phyloP scores from a whole-genome alignment of 352 stramenopile genomes.

The Vaucheria bursata region DNA sequence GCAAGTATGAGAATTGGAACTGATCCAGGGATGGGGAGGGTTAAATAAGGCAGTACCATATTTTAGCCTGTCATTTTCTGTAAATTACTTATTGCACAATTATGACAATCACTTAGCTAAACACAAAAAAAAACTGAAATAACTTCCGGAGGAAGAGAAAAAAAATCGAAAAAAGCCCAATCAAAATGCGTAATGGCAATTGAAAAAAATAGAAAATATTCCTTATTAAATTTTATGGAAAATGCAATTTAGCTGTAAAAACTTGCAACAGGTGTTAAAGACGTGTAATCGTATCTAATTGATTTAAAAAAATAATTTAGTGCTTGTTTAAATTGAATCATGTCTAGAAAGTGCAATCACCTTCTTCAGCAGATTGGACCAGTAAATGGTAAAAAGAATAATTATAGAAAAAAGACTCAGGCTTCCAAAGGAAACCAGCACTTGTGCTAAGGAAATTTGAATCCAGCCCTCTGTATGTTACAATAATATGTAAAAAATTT shows the following conservation, averaged over 20 bases:
- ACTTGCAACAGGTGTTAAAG: background rate
- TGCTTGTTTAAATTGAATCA: background rate
- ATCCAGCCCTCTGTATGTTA: slow-evolving; percentile 57
- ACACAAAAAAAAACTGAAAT: too few species aligned
- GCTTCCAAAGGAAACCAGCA: slow-evolving; percentile 75
- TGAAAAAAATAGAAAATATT: background rate
- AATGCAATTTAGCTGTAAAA: background rate
- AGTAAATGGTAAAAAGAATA: slow-evolving; percentile 93
- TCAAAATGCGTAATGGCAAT: background rate
- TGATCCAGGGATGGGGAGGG: too few species aligned
- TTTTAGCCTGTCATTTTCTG: too few species aligned
- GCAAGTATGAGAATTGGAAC: too few species aligned
- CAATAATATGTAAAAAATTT: too few species aligned
- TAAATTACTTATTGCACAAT: too few species aligned
- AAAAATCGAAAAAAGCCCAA: too few species aligned
- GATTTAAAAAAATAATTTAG: background rate
- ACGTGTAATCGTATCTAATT: background rate
- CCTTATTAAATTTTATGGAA: background rate
- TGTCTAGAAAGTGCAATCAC: slow-evolving; percentile 18
- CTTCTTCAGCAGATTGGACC: slow-evolving; percentile 90
- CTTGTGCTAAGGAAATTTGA: slow-evolving; percentile 65
- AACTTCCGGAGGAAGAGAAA: too few species aligned
- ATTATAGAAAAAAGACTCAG: slow-evolving; percentile 92
- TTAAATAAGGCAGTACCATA: too few species aligned
- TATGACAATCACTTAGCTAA: too few species aligned